These are phyloP conservation scores for Plasmodium fragile DNA, from an alignment of 169 alveolate species.

Conservation along the genomic window DNA sequence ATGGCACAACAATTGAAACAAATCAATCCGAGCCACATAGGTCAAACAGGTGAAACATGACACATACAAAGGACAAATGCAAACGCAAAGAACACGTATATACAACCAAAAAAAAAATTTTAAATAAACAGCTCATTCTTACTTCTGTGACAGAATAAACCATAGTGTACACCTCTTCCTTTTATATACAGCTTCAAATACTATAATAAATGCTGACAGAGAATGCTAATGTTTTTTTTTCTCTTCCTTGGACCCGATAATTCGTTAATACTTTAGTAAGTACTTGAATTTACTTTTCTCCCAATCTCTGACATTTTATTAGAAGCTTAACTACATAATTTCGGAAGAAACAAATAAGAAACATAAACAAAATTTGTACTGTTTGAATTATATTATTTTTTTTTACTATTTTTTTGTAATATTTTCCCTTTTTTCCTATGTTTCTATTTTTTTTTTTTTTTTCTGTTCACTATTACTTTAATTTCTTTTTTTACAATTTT, in stretches of 20 bases:
- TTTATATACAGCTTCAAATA: not conserved
- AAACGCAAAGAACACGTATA: not conserved
- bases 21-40: not conserved
- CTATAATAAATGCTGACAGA: not conserved
- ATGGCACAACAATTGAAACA: not conserved
- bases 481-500: not conserved
- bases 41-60: not conserved
- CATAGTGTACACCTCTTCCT: not conserved
- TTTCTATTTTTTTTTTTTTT: not conserved
- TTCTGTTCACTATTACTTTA: not conserved
- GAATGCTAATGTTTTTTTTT: not conserved
- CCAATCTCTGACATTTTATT: not conserved
- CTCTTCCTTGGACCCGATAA: not conserved
- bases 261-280: not conserved
- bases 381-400: not conserved
- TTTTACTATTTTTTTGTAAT: not conserved
- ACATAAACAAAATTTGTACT: not conserved
- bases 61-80: not conserved
- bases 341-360: conserved; percentile 10
- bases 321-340: not conserved
- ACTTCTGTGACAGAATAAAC: not conserved
- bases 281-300: not conserved
- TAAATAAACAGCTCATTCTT: not conserved
- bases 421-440: no score
- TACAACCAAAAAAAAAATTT: not conserved